Evolutionary conservation across 2,329 filamentous ascomycete species (phyloP).

Genomic region (Colletotrichum sp.): DNA sequence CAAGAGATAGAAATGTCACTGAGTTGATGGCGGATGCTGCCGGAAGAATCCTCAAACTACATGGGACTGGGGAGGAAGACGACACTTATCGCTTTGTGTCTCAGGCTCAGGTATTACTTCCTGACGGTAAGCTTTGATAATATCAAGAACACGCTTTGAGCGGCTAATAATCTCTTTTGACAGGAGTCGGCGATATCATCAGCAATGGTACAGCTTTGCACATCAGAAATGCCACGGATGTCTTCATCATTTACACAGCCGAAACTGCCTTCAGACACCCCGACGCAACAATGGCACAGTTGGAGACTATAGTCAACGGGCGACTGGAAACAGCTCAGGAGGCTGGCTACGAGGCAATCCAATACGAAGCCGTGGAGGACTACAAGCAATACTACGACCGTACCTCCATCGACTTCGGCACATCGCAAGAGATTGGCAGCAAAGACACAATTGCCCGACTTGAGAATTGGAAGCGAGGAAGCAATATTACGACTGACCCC

Average conservation of each 20-base stretch:
- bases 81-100: neutral
- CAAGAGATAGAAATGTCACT: neutral
- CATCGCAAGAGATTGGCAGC: conserved; percentile 5
- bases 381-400: conserved; percentile 18
- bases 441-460: neutral
- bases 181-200: neutral
- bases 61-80: neutral
- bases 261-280: conserved; percentile 1
- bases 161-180: neutral
- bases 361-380: neutral
- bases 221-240: conserved; percentile 14
- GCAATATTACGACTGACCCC: conserved; percentile 16
- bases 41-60: neutral
- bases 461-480: neutral
- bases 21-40: neutral
- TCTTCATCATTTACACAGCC: conserved; percentile 19
- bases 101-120: neutral
- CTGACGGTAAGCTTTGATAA: neutral
- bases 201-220: neutral
- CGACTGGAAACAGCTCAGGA: neutral
- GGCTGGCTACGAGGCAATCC: neutral
- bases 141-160: accelerated
- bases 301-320: neutral
- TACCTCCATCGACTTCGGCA: conserved; percentile 19
- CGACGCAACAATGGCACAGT: neutral